Conservation (phyloP, 2,329 filamentous ascomycete species). For the Orbilia blumenaviensis region DNA sequence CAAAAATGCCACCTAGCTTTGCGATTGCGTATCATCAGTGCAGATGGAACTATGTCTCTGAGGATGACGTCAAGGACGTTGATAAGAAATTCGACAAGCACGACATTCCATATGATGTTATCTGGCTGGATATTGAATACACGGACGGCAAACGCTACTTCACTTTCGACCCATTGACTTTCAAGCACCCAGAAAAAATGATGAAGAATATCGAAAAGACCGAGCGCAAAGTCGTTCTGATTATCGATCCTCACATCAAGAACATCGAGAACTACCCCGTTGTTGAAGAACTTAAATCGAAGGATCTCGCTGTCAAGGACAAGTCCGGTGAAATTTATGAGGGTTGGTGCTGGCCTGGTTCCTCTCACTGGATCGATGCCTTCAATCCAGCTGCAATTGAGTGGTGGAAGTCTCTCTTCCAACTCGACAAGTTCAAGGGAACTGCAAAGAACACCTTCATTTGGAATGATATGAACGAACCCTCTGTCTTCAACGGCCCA, state of each 20-base stretch:
- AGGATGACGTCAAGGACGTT: slow-evolving; percentile 96
- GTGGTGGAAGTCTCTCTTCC: slow-evolving; percentile 92
- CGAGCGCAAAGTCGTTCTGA: slow-evolving; percentile 73
- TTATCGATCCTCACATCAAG: slow-evolving; percentile 98
- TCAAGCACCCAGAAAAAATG: slow-evolving; percentile 86
- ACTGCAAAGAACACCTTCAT: slow-evolving; percentile 87
- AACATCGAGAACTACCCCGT: slow-evolving; percentile 79
- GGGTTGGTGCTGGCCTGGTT: slow-evolving; percentile 98
- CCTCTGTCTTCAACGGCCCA: slow-evolving; percentile 96
- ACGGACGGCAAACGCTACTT: slow-evolving; percentile 98
- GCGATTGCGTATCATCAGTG: slow-evolving; percentile 95
- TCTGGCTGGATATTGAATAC: slow-evolving; percentile 99
- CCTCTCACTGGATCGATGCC: slow-evolving; percentile 93
- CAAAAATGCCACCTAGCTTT: slow-evolving; percentile 90
- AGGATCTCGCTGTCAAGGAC: slow-evolving; percentile 84
- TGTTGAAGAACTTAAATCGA: slow-evolving; percentile 80
- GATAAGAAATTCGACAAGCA: slow-evolving; percentile 95
- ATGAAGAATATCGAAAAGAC: slow-evolving; percentile 84
- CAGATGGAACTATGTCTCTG: slow-evolving; percentile 97
- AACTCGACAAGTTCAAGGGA: slow-evolving; percentile 86
- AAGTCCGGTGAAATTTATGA: slow-evolving; percentile 91
- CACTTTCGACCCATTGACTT: slow-evolving; percentile 91
- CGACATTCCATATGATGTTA: slow-evolving; percentile 96
- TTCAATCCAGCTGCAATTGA: slow-evolving; percentile 91
- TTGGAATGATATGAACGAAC: slow-evolving; percentile 99